Evolutionary conservation across 2,329 filamentous ascomycete genomes (phyloP).

Genomic region (Trichoderma semiorbis): DNA sequence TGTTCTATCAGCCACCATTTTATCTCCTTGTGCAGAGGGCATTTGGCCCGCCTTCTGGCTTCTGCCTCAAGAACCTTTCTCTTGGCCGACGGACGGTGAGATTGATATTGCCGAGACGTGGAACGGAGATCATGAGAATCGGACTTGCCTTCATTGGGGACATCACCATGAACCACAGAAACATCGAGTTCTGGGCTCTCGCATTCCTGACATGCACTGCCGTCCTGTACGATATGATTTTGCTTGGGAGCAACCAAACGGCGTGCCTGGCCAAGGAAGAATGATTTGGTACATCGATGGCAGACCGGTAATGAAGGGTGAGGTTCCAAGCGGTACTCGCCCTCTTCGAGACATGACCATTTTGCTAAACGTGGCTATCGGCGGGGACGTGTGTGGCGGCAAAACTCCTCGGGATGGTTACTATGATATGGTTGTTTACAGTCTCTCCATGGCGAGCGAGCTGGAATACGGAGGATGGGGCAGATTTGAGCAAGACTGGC

Average conservation of each 20-base stretch:
- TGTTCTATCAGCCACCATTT: constrained; percentile 49
- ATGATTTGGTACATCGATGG: constrained; percentile 60
- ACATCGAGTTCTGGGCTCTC: constrained; percentile 53
- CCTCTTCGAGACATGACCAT: constrained; percentile 54
- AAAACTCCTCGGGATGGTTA: constrained; percentile 48
- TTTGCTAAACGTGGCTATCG: constrained; percentile 60
- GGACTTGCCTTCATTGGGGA: constrained; percentile 59
- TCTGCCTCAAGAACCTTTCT: constrained; percentile 54
- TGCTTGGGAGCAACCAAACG: constrained; percentile 50
- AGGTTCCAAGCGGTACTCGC: constrained; percentile 50
- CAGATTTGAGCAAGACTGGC: constrained; percentile 52
- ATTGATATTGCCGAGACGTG: constrained; percentile 60
- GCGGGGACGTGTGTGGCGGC: constrained; percentile 55
- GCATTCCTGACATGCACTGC: constrained; percentile 45
- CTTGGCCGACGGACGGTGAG: constrained; percentile 58
- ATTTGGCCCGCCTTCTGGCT: constrained; percentile 64
- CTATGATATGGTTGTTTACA: constrained; percentile 56
- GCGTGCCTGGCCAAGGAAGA: constrained; percentile 42
- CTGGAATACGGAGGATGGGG: constrained; percentile 52
- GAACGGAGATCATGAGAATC: constrained; percentile 55
- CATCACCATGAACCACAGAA: constrained; percentile 53
- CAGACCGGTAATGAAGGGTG: constrained; percentile 53
- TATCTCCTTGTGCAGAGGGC: constrained; percentile 51
- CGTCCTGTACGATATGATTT: constrained; percentile 53
- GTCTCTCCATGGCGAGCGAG: constrained; percentile 50